Evolutionary conservation across 202 grass and related monocot species (phyloP).

Genomic region (Hordeum pubiflorum): DNA sequence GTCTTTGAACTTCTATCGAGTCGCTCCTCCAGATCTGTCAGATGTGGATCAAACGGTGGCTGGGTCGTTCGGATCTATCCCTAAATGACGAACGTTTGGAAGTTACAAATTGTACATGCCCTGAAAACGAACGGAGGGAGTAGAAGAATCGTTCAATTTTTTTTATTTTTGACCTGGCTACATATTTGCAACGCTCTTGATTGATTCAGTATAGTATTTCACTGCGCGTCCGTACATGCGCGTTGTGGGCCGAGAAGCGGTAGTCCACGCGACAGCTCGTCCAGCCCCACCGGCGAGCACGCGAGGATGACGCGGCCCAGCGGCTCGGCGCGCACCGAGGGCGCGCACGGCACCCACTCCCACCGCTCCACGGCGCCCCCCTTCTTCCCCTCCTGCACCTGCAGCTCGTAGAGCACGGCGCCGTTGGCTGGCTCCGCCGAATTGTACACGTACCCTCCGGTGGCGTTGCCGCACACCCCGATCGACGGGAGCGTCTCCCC

Average conservation of each 20-base stretch:
- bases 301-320: constrained; percentile 40
- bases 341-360: constrained; percentile 59
- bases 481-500: constrained; percentile 23
- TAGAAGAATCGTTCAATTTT: too few relatives aligned
- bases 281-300: constrained; percentile 48
- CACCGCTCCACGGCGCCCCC: constrained; percentile 33
- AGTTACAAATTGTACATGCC: too few relatives aligned
- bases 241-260: not conserved
- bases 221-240: not conserved
- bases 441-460: constrained; percentile 73
- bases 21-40: too few relatives aligned
- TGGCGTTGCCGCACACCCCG: constrained; percentile 41
- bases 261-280: constrained; percentile 30
- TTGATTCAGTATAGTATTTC: not conserved
- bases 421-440: constrained; percentile 37
- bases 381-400: not conserved
- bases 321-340: constrained; percentile 19
- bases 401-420: constrained; percentile 57
- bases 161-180: too few relatives aligned
- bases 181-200: too few relatives aligned
- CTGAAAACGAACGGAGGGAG: too few relatives aligned
- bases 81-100: too few relatives aligned
- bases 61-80: too few relatives aligned
- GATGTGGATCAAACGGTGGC: too few relatives aligned
- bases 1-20: too few relatives aligned